Conservation (phyloP, 2,329 filamentous ascomycete genomes). For the Hymenoscyphus scutula region DNA sequence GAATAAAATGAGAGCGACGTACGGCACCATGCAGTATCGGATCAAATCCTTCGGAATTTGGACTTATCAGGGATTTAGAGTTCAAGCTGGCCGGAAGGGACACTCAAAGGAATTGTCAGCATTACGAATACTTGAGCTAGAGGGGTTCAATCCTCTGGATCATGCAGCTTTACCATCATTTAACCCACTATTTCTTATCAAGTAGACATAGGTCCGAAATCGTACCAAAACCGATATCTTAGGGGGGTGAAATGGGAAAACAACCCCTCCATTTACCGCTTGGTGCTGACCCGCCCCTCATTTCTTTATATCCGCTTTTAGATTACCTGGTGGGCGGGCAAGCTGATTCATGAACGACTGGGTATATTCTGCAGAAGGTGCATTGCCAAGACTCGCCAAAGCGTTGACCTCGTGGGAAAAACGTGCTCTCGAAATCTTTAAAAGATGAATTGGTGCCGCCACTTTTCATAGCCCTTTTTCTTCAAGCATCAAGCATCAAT, state of each 20-base stretch:
- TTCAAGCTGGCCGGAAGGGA: background rate
- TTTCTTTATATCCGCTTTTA: conserved; percentile 3
- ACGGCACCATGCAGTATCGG: background rate
- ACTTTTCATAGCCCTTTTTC: background rate
- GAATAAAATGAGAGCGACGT: background rate
- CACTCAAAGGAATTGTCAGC: background rate
- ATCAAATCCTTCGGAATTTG: background rate
- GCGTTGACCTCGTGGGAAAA: background rate
- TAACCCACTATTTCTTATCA: background rate
- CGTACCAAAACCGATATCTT: background rate
- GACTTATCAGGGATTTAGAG: background rate
- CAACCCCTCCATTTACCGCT: background rate
- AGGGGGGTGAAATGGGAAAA: background rate
- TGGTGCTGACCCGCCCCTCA: conserved; percentile 1
- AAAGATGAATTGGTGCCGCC: conserved; percentile 2
- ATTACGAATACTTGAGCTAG: background rate
- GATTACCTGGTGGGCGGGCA: background rate
- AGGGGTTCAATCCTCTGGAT: background rate
- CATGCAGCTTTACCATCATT: background rate
- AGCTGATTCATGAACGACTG: background rate
- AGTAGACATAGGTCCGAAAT: background rate
- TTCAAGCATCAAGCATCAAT: background rate
- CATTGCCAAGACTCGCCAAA: background rate
- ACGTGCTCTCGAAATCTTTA: background rate
- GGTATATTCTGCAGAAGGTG: too few species aligned